Evolutionary conservation across 2,329 filamentous ascomycete species (phyloP).

Genomic region (Chaetomium sp.): DNA sequence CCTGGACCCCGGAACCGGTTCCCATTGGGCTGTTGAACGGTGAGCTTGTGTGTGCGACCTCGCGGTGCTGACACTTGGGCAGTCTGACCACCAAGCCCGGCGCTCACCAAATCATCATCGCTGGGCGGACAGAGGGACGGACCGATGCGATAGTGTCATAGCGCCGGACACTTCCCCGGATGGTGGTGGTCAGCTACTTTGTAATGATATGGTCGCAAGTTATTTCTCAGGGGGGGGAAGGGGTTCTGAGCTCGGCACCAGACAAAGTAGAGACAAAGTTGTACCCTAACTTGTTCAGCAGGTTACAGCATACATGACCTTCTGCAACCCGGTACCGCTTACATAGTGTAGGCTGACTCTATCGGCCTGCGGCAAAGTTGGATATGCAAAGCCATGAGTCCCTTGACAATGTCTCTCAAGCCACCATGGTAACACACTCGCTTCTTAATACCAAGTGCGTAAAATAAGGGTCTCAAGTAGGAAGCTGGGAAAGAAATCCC

Average conservation of each 20-base stretch:
- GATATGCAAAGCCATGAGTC: no score
- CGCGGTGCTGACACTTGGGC: no score
- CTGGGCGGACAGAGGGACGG: constrained; percentile 9
- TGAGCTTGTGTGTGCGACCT: constrained; percentile 9
- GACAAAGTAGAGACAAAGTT: not conserved
- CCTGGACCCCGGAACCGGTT: constrained; percentile 1
- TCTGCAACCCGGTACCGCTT: no score
- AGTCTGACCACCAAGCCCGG: no score
- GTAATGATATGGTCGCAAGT: not conserved
- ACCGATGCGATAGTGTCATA: constrained; percentile 6
- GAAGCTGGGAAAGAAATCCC: no score
- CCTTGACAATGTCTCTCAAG: no score
- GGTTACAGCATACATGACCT: no score
- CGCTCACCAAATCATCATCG: not conserved
- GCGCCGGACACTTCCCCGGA: constrained; percentile 3
- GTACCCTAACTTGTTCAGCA: no score
- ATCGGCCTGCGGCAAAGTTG: no score
- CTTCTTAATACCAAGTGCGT: no score
- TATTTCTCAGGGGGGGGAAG: not conserved
- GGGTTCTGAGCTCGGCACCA: constrained; percentile 7
- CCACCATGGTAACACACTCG: no score
- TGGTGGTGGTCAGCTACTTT: not conserved
- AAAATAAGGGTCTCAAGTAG: not conserved
- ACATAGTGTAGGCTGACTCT: no score
- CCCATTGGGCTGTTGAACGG: constrained; percentile 5